Percentiles rank a stretch among this genome's conserved stretches.
These are phyloP conservation scores for Cyclotella distinguenda DNA, from an alignment of 108 stramenopile genomes.

Conservation along the genomic window DNA sequence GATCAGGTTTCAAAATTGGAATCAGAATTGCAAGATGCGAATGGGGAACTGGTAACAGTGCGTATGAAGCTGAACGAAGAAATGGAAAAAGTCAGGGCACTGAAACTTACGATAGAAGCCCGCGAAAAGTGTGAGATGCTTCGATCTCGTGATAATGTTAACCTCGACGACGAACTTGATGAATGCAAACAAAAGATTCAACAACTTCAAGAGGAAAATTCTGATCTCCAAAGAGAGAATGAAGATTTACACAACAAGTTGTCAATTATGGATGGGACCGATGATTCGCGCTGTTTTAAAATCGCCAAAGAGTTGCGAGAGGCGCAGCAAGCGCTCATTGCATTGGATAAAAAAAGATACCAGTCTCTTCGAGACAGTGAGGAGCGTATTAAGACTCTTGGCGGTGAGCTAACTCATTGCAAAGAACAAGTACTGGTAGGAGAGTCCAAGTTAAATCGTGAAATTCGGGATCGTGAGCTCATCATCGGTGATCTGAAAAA, in stretches of 20 bases:
- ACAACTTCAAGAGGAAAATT: conserved; percentile 15
- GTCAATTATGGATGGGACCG: not conserved
- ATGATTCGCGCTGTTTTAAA: not conserved
- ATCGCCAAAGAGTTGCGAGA: conserved; percentile 46
- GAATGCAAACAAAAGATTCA: conserved; percentile 25
- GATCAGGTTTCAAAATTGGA: conserved; percentile 49
- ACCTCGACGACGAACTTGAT: conserved; percentile 23
- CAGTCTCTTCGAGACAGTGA: conserved; percentile 11
- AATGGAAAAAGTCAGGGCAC: conserved; percentile 3
- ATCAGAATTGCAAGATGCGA: conserved; percentile 48
- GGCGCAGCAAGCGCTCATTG: conserved; percentile 59
- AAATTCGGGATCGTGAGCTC: conserved; percentile 36
- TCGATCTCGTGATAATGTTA: conserved; percentile 26
- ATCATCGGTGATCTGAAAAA: conserved; percentile 41
- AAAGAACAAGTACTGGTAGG: conserved; percentile 20
- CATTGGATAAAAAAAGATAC: conserved; percentile 55
- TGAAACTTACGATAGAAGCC: conserved; percentile 32
- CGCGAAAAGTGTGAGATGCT: conserved; percentile 37
- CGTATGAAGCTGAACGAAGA: conserved; percentile 20
- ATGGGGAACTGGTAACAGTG: conserved; percentile 35
- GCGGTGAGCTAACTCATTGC: conserved; percentile 36
- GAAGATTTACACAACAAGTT: conserved; percentile 4
- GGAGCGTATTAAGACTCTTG: conserved; percentile 33
- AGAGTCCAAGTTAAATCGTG: conserved; percentile 27
- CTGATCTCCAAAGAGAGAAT: conserved; percentile 24